These are phyloP conservation scores for Vaccinium corymbosum DNA, from an alignment of 148 eudicot species.

Conservation along the genomic window DNA sequence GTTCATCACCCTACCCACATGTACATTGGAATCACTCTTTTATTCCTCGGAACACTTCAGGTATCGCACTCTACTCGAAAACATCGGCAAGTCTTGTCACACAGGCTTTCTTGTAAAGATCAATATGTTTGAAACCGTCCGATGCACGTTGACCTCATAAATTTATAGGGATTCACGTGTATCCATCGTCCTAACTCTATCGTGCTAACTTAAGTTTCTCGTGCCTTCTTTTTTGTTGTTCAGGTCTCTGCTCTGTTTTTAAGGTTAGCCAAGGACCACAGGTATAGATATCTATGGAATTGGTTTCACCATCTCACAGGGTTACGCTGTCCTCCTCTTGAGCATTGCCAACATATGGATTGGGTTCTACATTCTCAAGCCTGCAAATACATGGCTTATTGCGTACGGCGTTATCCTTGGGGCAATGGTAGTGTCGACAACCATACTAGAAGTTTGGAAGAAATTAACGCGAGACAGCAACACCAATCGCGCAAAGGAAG, in stretches of 20 bases:
- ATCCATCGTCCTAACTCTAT: background rate
- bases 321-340: conserved; percentile 1
- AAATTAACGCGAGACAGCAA: background rate
- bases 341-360: background rate
- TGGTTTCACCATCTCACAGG: background rate
- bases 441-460: background rate
- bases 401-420: conserved; percentile 9
- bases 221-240: background rate
- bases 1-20: background rate
- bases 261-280: background rate
- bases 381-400: background rate
- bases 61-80: background rate
- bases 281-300: background rate
- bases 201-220: background rate
- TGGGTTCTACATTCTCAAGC: background rate
- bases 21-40: background rate
- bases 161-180: background rate
- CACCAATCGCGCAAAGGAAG: background rate
- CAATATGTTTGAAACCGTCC: background rate
- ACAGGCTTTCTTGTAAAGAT: too few relatives aligned
- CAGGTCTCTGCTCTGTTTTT: background rate
- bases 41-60: background rate
- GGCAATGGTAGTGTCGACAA: background rate
- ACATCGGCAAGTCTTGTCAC: too few relatives aligned
- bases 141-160: background rate